phyloP scores from a whole-genome alignment of 2,329 filamentous ascomycete species.

The Furcasterigmium furcatum region DNA sequence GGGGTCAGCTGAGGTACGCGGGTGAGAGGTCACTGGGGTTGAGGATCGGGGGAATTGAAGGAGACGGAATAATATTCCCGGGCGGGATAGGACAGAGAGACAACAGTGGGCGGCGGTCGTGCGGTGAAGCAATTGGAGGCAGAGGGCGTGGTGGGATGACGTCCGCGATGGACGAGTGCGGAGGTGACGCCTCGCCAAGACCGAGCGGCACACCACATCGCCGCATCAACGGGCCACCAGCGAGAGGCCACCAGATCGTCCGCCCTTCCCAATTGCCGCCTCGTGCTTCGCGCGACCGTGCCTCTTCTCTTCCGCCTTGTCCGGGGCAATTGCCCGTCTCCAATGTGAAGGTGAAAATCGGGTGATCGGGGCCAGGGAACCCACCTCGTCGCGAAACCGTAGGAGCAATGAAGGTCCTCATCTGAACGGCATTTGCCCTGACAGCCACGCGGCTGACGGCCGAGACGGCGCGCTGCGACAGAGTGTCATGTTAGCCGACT shows the following conservation, averaged over 20 bases:
- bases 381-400: slow-evolving; percentile 61
- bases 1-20: background rate
- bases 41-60: background rate
- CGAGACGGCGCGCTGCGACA: slow-evolving; percentile 46
- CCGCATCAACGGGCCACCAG: too few relatives aligned
- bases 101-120: too few relatives aligned
- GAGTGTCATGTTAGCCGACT: slow-evolving; percentile 23
- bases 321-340: background rate
- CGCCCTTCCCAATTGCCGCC: too few relatives aligned
- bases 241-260: too few relatives aligned
- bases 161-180: too few relatives aligned
- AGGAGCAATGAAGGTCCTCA: slow-evolving; percentile 57
- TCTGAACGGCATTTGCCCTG: slow-evolving; percentile 41
- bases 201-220: too few relatives aligned
- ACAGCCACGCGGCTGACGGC: slow-evolving; percentile 46
- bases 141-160: too few relatives aligned
- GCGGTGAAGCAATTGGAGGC: too few relatives aligned
- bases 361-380: slow-evolving; percentile 21
- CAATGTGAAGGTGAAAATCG: background rate
- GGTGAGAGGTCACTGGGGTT: background rate
- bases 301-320: too few relatives aligned
- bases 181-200: too few relatives aligned
- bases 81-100: background rate
- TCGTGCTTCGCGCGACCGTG: too few relatives aligned
- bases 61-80: background rate